Conservation (phyloP, 2,329 filamentous ascomycete genomes). For the Rhynchosporium graminicola region DNA sequence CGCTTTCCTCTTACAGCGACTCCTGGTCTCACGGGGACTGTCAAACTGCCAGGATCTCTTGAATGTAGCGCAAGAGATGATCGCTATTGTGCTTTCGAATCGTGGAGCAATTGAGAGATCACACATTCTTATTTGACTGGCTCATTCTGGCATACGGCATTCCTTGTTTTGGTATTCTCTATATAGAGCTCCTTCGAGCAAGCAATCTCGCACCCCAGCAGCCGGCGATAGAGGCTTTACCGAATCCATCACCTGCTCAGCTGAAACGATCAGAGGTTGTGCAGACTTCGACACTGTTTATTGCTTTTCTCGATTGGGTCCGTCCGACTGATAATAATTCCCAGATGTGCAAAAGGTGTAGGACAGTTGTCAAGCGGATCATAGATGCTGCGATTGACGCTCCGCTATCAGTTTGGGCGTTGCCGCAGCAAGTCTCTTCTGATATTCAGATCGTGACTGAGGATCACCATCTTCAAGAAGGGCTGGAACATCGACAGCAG, state of each 20-base stretch:
- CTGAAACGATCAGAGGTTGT: conserved; percentile 19
- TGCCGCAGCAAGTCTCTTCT: background rate
- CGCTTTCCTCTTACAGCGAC: conserved; percentile 16
- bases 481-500: conserved; percentile 1
- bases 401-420: background rate
- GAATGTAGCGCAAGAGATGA: conserved; percentile 16
- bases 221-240: background rate
- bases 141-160: conserved; percentile 18
- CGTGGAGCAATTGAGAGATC: conserved; percentile 12
- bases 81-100: conserved; percentile 7
- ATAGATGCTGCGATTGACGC: conserved; percentile 25
- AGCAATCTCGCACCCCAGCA: conserved; percentile 13
- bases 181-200: conserved; percentile 16
- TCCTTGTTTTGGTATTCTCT: conserved; percentile 15
- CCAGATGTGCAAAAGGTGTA: conserved; percentile 18
- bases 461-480: background rate
- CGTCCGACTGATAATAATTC: conserved; percentile 21
- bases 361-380: conserved; percentile 25
- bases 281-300: conserved; percentile 21
- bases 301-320: conserved; percentile 22
- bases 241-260: background rate
- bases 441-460: background rate
- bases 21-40: conserved; percentile 7
- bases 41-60: conserved; percentile 17
- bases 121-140: conserved; percentile 19